Conservation (phyloP, 2,329 filamentous ascomycete genomes). For the Alternaria sp. region DNA sequence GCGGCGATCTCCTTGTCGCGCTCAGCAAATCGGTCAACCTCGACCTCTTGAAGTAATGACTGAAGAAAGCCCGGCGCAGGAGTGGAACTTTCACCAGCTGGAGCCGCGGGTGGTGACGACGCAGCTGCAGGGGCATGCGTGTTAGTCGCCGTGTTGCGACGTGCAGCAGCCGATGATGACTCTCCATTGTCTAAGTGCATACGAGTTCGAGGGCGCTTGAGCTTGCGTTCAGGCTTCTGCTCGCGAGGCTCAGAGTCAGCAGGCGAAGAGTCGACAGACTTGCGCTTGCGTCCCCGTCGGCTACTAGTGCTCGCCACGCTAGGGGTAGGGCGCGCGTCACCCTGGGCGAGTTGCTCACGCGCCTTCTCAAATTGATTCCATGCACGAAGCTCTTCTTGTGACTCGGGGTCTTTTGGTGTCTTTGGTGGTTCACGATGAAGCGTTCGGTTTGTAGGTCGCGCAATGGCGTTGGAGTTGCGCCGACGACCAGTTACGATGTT, state of each 20-base stretch:
- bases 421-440: conserved; percentile 50
- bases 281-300: conserved; percentile 74
- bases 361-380: conserved; percentile 93
- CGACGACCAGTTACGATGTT: conserved; percentile 57
- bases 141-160: conserved; percentile 37
- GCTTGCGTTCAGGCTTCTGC: conserved; percentile 74
- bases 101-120: conserved; percentile 26
- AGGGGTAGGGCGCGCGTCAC: conserved; percentile 29
- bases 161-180: conserved; percentile 44
- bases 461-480: conserved; percentile 49
- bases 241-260: conserved; percentile 69
- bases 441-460: conserved; percentile 42
- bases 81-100: conserved; percentile 31
- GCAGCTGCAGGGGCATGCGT: conserved; percentile 26
- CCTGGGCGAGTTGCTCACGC: conserved; percentile 63
- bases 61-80: conserved; percentile 80
- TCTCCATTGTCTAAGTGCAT: conserved; percentile 65
- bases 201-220: conserved; percentile 86
- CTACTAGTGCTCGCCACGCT: conserved; percentile 32
- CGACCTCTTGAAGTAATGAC: conserved; percentile 87
- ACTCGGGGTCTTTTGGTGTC: conserved; percentile 70
- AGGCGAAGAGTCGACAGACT: conserved; percentile 77
- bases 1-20: conserved; percentile 48
- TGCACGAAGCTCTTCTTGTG: conserved; percentile 79
- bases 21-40: conserved; percentile 57